A percentile compares a stretch with the other conserved stretches of the same genome.
Evolutionary conservation across 2,329 filamentous ascomycete genomes (phyloP).

Genomic region (Trichophyton mentagrophytes): DNA sequence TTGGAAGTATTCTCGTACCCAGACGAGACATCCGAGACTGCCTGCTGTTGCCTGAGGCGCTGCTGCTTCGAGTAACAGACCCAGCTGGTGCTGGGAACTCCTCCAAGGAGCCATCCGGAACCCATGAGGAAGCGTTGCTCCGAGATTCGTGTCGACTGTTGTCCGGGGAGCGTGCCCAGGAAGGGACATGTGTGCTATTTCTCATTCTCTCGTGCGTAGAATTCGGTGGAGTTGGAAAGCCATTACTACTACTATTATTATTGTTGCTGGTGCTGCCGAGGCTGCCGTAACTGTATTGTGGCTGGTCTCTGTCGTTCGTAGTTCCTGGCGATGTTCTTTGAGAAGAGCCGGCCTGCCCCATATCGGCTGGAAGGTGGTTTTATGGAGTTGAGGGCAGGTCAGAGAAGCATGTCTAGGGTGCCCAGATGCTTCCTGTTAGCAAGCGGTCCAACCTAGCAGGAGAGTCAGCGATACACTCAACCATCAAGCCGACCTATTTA

Average conservation of each 20-base stretch:
- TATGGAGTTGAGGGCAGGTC: background rate
- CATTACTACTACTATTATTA: background rate
- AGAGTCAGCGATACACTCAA: background rate
- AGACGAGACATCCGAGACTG: slow-evolving; percentile 38
- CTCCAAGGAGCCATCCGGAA: background rate
- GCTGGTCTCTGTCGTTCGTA: background rate
- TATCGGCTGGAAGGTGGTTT: background rate
- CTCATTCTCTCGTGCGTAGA: background rate
- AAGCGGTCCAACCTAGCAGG: background rate
- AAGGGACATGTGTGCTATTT: background rate
- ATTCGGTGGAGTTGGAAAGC: background rate
- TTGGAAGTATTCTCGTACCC: slow-evolving; percentile 36
- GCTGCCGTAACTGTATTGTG: background rate
- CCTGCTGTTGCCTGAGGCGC: slow-evolving; percentile 27
- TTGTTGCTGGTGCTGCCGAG: background rate
- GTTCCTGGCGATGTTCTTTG: background rate
- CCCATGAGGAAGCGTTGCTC: background rate
- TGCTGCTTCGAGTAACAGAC: slow-evolving; percentile 13
- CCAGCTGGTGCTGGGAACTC: background rate
- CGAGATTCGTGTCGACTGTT: background rate
- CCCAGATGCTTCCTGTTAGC: background rate
- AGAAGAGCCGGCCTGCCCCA: slow-evolving; percentile 11
- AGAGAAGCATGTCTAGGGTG: background rate
- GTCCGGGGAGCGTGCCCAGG: background rate
- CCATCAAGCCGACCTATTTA: background rate